These are phyloP conservation scores for Thuidium tamariscinum DNA, from an alignment of 225 moss, liverwort and hornwort species.

Conservation along the genomic window DNA sequence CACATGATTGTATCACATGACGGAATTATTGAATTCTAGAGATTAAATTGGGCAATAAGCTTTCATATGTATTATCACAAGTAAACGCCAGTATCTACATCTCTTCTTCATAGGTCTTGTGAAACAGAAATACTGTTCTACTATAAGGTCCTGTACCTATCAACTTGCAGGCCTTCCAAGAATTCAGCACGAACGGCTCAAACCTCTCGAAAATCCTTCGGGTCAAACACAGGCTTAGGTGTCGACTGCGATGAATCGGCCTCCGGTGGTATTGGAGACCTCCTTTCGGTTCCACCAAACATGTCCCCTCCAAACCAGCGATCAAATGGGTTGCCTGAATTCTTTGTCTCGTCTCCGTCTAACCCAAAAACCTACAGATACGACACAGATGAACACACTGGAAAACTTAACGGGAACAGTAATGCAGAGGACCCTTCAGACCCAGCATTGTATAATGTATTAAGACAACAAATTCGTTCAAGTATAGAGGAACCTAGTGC, in stretches of 20 bases:
- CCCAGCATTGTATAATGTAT: background rate
- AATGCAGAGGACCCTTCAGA: background rate
- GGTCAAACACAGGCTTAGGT: slow-evolving; percentile 14
- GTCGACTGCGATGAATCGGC: slow-evolving; percentile 11
- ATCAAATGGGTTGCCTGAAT: slow-evolving; percentile 29
- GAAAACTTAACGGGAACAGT: background rate
- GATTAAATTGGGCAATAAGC: background rate
- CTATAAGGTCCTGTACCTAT: background rate
- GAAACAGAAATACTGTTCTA: background rate
- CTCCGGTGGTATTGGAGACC: background rate
- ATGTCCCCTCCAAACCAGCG: slow-evolving; percentile 45
- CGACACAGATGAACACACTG: background rate
- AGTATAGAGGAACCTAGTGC: background rate
- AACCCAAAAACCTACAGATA: slow-evolving; percentile 33
- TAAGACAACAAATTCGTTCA: background rate
- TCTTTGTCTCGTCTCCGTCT: slow-evolving; percentile 31
- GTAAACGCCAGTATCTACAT: background rate
- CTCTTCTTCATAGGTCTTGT: background rate
- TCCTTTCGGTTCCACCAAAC: slow-evolving; percentile 21
- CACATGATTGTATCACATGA: too few species aligned
- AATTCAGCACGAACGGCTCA: background rate
- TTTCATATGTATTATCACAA: background rate
- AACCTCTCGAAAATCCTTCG: slow-evolving; percentile 43
- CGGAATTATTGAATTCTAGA: background rate
- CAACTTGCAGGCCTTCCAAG: background rate